Percentiles rank a stretch among this genome's conserved stretches.
Evolutionary conservation across 352 stramenopile species (phyloP).

Genomic region (Globisporangium canariense): DNA sequence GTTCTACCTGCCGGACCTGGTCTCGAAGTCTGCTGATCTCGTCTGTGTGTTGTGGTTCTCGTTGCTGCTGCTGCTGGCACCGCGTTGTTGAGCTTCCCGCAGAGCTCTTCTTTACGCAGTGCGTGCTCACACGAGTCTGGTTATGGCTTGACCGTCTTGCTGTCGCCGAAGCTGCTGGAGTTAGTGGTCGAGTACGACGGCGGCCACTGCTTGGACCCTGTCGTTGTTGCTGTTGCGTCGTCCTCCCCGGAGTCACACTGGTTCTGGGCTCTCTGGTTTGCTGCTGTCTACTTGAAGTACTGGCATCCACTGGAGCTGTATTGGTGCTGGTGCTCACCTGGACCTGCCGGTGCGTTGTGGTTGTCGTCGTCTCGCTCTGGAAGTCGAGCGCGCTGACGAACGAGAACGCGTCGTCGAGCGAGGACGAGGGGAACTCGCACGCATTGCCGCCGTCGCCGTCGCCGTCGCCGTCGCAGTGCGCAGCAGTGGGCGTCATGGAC

Average conservation of each 20-base stretch:
- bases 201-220: background rate
- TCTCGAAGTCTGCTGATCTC: background rate
- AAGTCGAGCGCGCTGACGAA: conserved; percentile 11
- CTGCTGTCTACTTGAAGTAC: too few relatives aligned
- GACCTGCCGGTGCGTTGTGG: too few relatives aligned
- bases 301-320: too few relatives aligned
- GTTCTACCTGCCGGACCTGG: background rate
- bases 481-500: background rate
- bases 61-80: background rate
- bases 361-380: background rate
- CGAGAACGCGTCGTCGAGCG: conserved; percentile 16
- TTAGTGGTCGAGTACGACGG: background rate
- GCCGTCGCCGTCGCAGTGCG: background rate
- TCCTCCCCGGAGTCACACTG: background rate
- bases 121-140: background rate
- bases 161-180: background rate
- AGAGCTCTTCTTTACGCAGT: background rate
- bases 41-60: background rate
- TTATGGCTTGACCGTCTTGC: background rate
- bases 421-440: conserved; percentile 5
- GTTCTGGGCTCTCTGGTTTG: background rate
- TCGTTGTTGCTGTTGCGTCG: background rate
- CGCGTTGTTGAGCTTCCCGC: background rate
- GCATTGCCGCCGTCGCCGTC: background rate
- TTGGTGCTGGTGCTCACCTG: too few relatives aligned